Evolutionary conservation across 495 filamentous ascomycete species (phyloP), one percentile per base, ranked within the genome.

Genomic region (Lichenothelia convexa): DNA sequence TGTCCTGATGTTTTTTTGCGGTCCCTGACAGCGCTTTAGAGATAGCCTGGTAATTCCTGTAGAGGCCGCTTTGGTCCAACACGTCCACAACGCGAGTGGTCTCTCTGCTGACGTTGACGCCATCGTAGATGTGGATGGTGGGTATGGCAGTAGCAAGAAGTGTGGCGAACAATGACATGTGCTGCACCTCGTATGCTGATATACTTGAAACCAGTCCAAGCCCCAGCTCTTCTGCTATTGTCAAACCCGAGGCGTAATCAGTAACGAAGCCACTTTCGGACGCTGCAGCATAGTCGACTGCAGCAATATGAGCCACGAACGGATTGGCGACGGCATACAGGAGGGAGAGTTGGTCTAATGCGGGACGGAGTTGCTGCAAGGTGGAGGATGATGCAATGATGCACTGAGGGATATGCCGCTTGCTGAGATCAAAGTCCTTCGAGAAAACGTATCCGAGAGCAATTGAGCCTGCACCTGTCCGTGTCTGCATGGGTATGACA

Each of bases 361-460:
- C 68, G n/a, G 78, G 55, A 17, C 81, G 81, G 48, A 97, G 73
- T 42, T 79, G 74, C 18, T 73, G 68, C 21, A 97, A 63, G 35
- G 76, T 82, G 19, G 82, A 70, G 1, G 84, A 81, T 0, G 84
- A 79, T 9, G 85, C 86, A 37, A 95, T 58, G 40, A 97, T 72
- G 2, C 79, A 73, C 64, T 95, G 89, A 3, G 89, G 86, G 22
- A 93, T 67, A 56, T 89, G 73, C 45, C 83, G 75, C 66, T 91
- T 94, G 67, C 71, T 75, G 42, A 89, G 54, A 51, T 92, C 83
- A 45, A 87, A 93, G 56, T 97, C 89, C 50, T 80, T 79, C 22
- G 84, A 93, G 63, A 95, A 97, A 48, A 95, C 78, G 58, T 97
- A 97, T 41, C 89, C 89, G 32, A 97, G 67, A 21, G 91, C 83